Base-by-base conservation (phyloP, 2,329 filamentous ascomycete species). In the Fusarium transvaalense region DNA sequence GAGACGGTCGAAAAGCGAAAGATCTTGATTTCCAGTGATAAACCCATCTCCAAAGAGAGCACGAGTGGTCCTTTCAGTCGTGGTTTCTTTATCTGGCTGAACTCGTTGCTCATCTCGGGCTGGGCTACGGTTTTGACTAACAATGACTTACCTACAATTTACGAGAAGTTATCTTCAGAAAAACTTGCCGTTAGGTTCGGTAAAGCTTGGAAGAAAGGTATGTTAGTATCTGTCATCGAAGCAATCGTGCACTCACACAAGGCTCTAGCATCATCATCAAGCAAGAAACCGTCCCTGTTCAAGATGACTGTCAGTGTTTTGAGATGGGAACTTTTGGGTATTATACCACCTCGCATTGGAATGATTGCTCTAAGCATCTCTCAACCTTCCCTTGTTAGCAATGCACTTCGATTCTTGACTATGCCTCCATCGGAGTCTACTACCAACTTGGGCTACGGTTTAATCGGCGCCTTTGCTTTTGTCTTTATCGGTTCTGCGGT, bases 71-170 rank as follows among this genome's bases (percentile, higher is more conserved):
- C 75, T 0, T 66, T 78, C 3, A 75, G 60, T 29, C 74, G 75
- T 1, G 76, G 77, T 0, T 74, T 78, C 55, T 79, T 78, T 31
- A 59, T 78, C 23, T 79, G 77, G 77, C 61, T 79, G 15, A 78
- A 78, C 35, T 78, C 80, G 4, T 72, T 89, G 9, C 82, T 89
- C 41, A 78, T 78, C 27, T 75, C 76, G 17, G 85, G 86, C 1
- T 86, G 81, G 75, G 79, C 74, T 6, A 82, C 79, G 9, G 62
- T 69, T 9, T 42, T 79, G 14, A 76, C 72, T 2, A 72, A 71
- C 17, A 68, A 71, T 31, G 74, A 74, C 6, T 56, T 78, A 5
- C 77, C 77, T 4, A 27, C 56, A 1, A 76, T 78, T 10, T 72
- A 77, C 10, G 75, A 79, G 34, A 75, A 75, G 23, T 47, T 79